Conservation (phyloP, 2,329 filamentous ascomycete species). For the Pseudovirgaria hyperparasitica region DNA sequence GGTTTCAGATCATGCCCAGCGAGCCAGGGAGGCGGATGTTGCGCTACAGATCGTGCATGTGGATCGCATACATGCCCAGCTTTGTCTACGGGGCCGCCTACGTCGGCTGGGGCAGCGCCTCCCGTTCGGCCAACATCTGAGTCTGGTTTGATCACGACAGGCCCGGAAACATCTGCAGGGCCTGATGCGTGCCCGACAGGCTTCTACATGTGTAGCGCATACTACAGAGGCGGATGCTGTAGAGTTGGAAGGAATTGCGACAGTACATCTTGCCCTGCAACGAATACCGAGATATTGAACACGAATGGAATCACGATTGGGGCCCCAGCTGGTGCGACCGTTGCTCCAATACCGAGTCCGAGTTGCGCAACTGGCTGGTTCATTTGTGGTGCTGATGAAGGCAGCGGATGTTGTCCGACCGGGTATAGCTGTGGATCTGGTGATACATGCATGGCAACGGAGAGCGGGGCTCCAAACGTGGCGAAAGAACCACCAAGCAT, state of each 20-base stretch:
- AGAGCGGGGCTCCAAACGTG: conserved; percentile 26
- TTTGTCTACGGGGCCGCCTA: conserved; percentile 26
- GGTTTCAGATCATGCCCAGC: conserved; percentile 33
- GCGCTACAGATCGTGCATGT: conserved; percentile 32
- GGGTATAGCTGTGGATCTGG: conserved; percentile 42
- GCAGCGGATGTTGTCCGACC: conserved; percentile 72
- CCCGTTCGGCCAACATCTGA: conserved; percentile 25
- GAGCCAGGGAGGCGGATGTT: conserved; percentile 37
- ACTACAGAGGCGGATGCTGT: conserved; percentile 74
- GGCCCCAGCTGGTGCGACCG: conserved; percentile 42
- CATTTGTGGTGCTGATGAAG: conserved; percentile 49
- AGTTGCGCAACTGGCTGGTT: conserved; percentile 73
- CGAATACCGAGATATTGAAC: conserved; percentile 50
- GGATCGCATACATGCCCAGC: conserved; percentile 18
- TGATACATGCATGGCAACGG: conserved; percentile 22
- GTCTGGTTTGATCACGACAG: conserved; percentile 20
- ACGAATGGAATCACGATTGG: conserved; percentile 58
- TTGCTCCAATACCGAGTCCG: conserved; percentile 17
- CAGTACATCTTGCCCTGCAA: conserved; percentile 55
- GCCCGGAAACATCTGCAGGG: conserved; percentile 11
- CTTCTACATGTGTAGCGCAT: conserved; percentile 82
- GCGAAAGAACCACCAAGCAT: conserved; percentile 46
- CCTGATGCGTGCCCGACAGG: conserved; percentile 60
- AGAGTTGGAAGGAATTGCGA: conserved; percentile 76
- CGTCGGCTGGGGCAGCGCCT: conserved; percentile 28